A percentile compares a stretch with the other conserved stretches of the same genome.
phyloP scores from a whole-genome alignment of 805 yeast genomes.

The Wickerhamiella vanderwaltii region DNA sequence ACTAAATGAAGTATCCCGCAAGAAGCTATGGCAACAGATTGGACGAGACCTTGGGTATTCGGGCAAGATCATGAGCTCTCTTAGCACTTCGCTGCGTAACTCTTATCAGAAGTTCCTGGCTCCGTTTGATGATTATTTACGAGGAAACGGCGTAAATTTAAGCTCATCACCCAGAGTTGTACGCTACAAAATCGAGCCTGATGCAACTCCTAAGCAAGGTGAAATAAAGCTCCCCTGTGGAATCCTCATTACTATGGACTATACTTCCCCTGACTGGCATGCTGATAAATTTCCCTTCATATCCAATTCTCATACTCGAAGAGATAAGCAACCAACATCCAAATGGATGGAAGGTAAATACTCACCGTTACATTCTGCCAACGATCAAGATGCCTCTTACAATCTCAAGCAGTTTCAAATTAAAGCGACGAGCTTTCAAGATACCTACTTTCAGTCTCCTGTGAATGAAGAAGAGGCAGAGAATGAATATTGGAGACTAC shows the following conservation, averaged over 20 bases:
- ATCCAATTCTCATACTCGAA: not conserved
- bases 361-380: not conserved
- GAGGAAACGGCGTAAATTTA: slow-evolving; percentile 18
- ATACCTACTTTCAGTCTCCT: not conserved
- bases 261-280: not conserved
- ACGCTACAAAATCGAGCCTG: slow-evolving; percentile 40
- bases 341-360: slow-evolving; percentile 6
- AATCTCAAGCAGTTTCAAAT: slow-evolving; percentile 11
- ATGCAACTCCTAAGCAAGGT: slow-evolving; percentile 31
- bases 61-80: slow-evolving; percentile 57
- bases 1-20: slow-evolving; percentile 44
- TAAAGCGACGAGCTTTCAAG: slow-evolving; percentile 3
- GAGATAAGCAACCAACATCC: not conserved
- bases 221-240: slow-evolving; percentile 28
- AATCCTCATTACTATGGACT: slow-evolving; percentile 2
- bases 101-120: slow-evolving; percentile 32
- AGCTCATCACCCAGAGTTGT: slow-evolving; percentile 2
- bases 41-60: slow-evolving; percentile 71
- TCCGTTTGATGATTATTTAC: slow-evolving; percentile 30
- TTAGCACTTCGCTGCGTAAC: slow-evolving; percentile 52
- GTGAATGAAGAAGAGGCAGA: slow-evolving; percentile 2
- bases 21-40: slow-evolving; percentile 70
- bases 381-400: slow-evolving; percentile 6
- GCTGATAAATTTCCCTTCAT: not conserved
- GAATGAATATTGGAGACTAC: slow-evolving; percentile 11